These are phyloP conservation scores for Cryptosporidium felis DNA, from an alignment of 169 alveolate species.

Conservation along the genomic window DNA sequence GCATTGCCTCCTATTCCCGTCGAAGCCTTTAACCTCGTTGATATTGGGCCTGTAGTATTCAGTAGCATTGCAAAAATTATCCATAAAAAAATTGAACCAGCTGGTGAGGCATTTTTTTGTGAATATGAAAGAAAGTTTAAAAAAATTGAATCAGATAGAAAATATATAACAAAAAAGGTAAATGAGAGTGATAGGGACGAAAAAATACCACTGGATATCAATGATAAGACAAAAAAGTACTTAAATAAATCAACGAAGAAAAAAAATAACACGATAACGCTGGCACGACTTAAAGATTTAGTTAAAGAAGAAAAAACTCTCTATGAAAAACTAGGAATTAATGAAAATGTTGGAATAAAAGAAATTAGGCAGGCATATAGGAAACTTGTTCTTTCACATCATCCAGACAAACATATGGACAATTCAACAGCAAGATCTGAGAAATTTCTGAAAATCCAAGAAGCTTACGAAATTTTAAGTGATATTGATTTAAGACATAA, in stretches of 20 bases:
- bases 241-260: slow-evolving; percentile 8
- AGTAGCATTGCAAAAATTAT: slow-evolving; percentile 58
- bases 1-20: slow-evolving; percentile 68
- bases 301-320: slow-evolving; percentile 35
- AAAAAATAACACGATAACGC: neutral
- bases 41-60: neutral
- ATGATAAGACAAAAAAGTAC: neutral
- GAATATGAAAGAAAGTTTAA: slow-evolving; percentile 8
- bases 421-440: slow-evolving; percentile 15
- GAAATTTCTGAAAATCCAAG: slow-evolving; percentile 86
- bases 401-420: slow-evolving; percentile 80
- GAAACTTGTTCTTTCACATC: slow-evolving; percentile 74
- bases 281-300: slow-evolving; percentile 26
- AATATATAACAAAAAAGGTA: no score
- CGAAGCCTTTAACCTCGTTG: neutral
- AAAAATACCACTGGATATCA: neutral
- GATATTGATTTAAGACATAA: slow-evolving; percentile 86
- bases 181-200: neutral
- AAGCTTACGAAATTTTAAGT: slow-evolving; percentile 90
- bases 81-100: slow-evolving; percentile 34
- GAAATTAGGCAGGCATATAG: slow-evolving; percentile 80
- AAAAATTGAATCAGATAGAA: neutral
- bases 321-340: slow-evolving; percentile 77
- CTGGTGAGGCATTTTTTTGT: slow-evolving; percentile 51
- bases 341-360: slow-evolving; percentile 71